Conservation (phyloP, 345 rosid genomes). For the Heritiera littoralis region DNA sequence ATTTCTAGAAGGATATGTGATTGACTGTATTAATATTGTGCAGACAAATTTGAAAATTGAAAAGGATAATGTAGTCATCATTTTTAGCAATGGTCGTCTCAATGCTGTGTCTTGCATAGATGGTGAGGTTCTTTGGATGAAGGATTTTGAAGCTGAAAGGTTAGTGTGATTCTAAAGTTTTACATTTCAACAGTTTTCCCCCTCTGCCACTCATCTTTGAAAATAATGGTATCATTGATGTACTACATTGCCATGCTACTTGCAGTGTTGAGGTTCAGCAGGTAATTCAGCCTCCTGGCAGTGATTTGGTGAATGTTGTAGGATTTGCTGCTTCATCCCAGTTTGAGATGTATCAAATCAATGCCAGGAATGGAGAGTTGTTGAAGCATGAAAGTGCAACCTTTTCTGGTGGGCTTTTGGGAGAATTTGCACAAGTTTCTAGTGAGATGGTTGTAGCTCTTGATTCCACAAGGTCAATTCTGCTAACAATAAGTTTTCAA, state of each 20-base stretch:
- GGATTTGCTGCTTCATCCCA: slow-evolving; percentile 67
- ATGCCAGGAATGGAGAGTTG: slow-evolving; percentile 71
- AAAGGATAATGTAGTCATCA: slow-evolving; percentile 62
- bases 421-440: slow-evolving; percentile 63
- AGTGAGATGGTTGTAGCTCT: slow-evolving; percentile 61
- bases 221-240: slow-evolving; percentile 20
- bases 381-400: slow-evolving; percentile 54
- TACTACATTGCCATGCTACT: slow-evolving; percentile 19
- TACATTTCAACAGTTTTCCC: slow-evolving; percentile 1
- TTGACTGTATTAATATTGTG: slow-evolving; percentile 22
- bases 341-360: slow-evolving; percentile 61
- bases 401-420: slow-evolving; percentile 74
- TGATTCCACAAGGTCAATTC: slow-evolving; percentile 61
- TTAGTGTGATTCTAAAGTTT: slow-evolving; percentile 35
- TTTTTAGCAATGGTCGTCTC: slow-evolving; percentile 69
- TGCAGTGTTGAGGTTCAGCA: slow-evolving; percentile 81
- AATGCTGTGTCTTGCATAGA: slow-evolving; percentile 83
- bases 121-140: slow-evolving; percentile 89
- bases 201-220: neutral
- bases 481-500: slow-evolving; percentile 54
- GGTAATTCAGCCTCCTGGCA: slow-evolving; percentile 60
- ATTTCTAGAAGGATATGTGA: neutral
- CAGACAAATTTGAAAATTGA: slow-evolving; percentile 69
- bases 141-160: slow-evolving; percentile 80
- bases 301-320: slow-evolving; percentile 51